Evolutionary conservation across 176 grass and related monocot species (phyloP), one percentile per base, ranked within the genome.

Genomic region (Ampelocalamus luodianensis): DNA sequence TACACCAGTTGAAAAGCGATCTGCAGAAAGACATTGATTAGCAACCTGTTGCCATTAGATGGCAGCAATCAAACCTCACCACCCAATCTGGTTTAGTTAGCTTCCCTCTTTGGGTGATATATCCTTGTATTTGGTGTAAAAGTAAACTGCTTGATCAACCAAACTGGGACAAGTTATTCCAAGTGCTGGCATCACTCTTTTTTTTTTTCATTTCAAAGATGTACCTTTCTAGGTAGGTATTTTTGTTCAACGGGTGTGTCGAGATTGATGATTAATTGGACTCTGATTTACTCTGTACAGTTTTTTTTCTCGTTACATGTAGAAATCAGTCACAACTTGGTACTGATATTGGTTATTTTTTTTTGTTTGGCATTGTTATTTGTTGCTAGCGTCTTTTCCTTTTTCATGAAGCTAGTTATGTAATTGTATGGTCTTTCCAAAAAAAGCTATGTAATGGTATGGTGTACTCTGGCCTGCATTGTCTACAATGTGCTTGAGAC

Each of bases 141-240:
- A 85, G 61, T 39, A 16, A 89, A 45, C 59, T 59, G 63, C 9
- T 36, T 71, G 50, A 71, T 70, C 26, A n/a, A 22, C 74, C 39
- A 68, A 36, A 54, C 16, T 59, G 14, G 46, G 38, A 27, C 40
- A 77, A 56, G 34, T 43, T 85, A 64, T 29, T 59, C 48, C 3
- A 55, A 9, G 5, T 67, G 18, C 34, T 67, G 22, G 6, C 55
- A 49, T 40, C 42, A 23, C 16, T n/a, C n/a, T n/a, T n/a, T n/a
- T n/a, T n/a, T 67, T 38, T 85, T 54, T 34, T 2, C 4, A 12
- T 71, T 68, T 23, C 17, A 59, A 56, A 81, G 61, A 22, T 38
- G 7, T 22, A 9, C 32, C 44, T 20, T 17, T 17, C 2, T 53
- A n/a, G n/a, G n/a, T 53, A 53, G 55, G 55, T n/a, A n/a, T n/a